Conservation (phyloP, 192 early-diverging fungal species). For the Umbelopsis ramanniana region DNA sequence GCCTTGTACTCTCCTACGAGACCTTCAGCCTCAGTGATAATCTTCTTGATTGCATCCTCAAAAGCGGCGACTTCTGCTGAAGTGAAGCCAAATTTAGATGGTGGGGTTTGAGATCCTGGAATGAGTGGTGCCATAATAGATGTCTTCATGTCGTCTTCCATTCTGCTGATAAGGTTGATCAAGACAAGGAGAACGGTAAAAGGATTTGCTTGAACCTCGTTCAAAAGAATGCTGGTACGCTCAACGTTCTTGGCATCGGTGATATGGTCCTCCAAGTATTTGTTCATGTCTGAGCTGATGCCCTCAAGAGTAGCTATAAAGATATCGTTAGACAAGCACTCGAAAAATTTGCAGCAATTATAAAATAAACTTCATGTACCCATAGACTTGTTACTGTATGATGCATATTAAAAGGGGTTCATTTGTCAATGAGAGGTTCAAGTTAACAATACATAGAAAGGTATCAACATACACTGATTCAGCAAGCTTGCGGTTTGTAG, state of each 20-base stretch:
- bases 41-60: background rate
- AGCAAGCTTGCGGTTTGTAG: no score
- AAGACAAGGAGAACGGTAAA: background rate
- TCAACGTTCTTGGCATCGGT: background rate
- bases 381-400: no score
- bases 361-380: no score
- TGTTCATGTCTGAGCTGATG: background rate
- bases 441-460: no score
- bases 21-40: background rate
- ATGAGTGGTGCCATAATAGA: background rate
- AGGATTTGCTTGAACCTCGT: background rate
- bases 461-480: no score
- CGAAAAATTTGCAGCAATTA: no score
- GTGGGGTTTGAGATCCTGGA: background rate
- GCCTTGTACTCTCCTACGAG: background rate
- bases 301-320: background rate
- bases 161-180: background rate
- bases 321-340: no score
- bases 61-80: background rate
- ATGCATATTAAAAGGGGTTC: no score
- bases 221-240: background rate
- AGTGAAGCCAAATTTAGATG: background rate
- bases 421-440: no score
- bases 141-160: background rate
- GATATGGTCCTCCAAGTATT: background rate